A percentile compares a stretch with the other conserved stretches of the same genome.
phyloP scores from a whole-genome alignment of 495 filamentous ascomycete species.

The Lophium mytilinum region DNA sequence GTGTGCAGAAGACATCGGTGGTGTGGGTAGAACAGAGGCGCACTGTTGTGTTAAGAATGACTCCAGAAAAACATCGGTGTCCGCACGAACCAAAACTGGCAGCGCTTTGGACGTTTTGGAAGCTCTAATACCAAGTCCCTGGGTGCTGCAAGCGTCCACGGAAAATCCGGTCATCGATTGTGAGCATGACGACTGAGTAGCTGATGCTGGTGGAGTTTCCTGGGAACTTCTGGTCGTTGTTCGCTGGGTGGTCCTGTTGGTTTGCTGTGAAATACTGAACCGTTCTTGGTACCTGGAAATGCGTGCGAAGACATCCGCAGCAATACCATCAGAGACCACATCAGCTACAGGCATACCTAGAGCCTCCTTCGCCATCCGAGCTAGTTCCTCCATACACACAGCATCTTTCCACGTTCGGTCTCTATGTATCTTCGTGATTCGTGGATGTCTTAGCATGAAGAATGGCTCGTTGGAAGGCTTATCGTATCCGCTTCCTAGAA shows the following conservation, averaged over 20 bases:
- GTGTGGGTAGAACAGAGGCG: neutral
- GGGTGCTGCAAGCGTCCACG: too few relatives aligned
- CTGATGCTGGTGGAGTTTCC: neutral
- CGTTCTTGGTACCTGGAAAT: neutral
- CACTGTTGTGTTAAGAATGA: neutral
- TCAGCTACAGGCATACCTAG: constrained; percentile 11
- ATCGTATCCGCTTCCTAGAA: constrained; percentile 57
- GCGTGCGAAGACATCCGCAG: constrained; percentile 7
- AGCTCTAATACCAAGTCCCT: too few relatives aligned
- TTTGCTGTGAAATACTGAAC: neutral
- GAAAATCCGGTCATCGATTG: too few relatives aligned
- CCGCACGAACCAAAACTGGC: neutral
- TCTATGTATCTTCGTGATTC: constrained; percentile 52
- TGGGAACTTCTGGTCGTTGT: neutral
- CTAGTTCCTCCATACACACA: constrained; percentile 48
- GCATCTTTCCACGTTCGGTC: constrained; percentile 52
- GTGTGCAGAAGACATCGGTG: neutral
- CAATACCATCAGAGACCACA: constrained; percentile 5
- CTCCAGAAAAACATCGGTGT: neutral
- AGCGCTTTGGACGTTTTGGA: neutral
- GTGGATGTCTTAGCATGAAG: constrained; percentile 56
- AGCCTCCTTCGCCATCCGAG: constrained; percentile 45
- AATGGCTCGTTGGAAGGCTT: constrained; percentile 49
- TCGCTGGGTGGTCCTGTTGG: neutral
- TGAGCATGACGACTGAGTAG: too few relatives aligned